A percentile compares a stretch with the other conserved stretches of the same genome.
These are phyloP conservation scores for Epithele typhae DNA, from an alignment of 768 basidiomycete species.

Conservation along the genomic window DNA sequence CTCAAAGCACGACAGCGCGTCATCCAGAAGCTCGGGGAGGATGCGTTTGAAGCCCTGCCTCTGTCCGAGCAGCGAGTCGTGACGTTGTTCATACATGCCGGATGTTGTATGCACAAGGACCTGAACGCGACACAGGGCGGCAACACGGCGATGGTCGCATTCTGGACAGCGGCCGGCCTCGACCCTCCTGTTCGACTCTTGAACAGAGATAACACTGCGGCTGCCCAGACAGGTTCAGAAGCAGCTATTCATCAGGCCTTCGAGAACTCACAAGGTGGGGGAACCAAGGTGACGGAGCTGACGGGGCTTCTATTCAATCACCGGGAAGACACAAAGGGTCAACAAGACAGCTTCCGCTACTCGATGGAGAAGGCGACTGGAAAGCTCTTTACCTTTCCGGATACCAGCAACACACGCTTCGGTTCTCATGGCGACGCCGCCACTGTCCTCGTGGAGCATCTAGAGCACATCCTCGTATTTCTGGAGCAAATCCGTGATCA, in stretches of 20 bases:
- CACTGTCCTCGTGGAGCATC: slow-evolving; percentile 22
- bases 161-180: slow-evolving; percentile 2
- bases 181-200: slow-evolving; percentile 3
- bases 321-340: slow-evolving; percentile 34
- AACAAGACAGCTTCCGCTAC: slow-evolving; percentile 24
- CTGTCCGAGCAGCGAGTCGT: slow-evolving; percentile 11
- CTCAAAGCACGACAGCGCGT: neutral
- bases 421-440: slow-evolving; percentile 30
- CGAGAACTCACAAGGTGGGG: slow-evolving; percentile 21
- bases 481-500: slow-evolving; percentile 25
- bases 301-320: slow-evolving; percentile 29
- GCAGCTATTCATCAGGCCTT: slow-evolving; percentile 16
- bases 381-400: slow-evolving; percentile 24
- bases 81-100: slow-evolving; percentile 31
- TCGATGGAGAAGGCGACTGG: slow-evolving; percentile 24
- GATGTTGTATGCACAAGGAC: slow-evolving; percentile 39
- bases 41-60: slow-evolving; percentile 11
- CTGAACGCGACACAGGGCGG: slow-evolving; percentile 31
- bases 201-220: slow-evolving; percentile 14
- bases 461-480: slow-evolving; percentile 21
- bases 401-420: slow-evolving; percentile 34
- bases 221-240: slow-evolving; percentile 2
- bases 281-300: slow-evolving; percentile 23
- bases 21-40: slow-evolving; percentile 8
- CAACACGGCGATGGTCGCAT: slow-evolving; percentile 9